Conservation (phyloP, 176 grass and related monocot species). For the Microstegium vimineum region DNA sequence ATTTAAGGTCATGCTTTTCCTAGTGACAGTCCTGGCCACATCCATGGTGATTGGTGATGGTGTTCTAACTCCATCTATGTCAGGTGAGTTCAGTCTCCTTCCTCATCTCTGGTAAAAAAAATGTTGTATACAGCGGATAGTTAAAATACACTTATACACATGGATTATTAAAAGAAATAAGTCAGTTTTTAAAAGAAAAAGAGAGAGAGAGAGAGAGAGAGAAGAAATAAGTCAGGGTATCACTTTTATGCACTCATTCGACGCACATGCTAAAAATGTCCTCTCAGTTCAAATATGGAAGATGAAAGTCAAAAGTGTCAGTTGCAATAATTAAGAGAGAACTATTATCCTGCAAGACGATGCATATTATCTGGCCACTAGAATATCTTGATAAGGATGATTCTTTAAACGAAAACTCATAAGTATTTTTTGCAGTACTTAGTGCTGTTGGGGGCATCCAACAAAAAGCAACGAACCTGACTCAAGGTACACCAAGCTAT, state of each 20-base stretch:
- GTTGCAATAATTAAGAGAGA: not conserved
- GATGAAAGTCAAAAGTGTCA: not conserved
- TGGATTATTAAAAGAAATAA: not conserved
- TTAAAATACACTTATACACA: not conserved
- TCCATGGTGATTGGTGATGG: slow-evolving; percentile 89
- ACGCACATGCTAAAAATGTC: not conserved
- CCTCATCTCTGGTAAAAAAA: not conserved
- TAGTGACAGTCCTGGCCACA: slow-evolving; percentile 66
- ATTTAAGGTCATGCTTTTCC: slow-evolving; percentile 51
- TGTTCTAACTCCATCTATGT: slow-evolving; percentile 67
- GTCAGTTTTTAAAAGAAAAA: too few relatives aligned
- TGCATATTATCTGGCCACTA: not conserved
- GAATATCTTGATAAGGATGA: slow-evolving; percentile 22
- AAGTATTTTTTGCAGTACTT: slow-evolving; percentile 45
- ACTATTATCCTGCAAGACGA: slow-evolving; percentile 1
- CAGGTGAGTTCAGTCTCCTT: slow-evolving; percentile 45
- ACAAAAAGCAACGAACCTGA: slow-evolving; percentile 41
- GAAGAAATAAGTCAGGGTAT: not conserved
- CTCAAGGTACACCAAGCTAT: slow-evolving; percentile 44
- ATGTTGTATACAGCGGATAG: not conserved
- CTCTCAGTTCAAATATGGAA: not conserved
- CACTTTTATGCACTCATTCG: not conserved
- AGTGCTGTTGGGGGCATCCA: slow-evolving; percentile 62
- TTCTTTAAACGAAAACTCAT: not conserved
- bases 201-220: too few relatives aligned